These are phyloP conservation scores for Solanum pinnatisectum DNA, from an alignment of 257 asterid species.

Conservation along the genomic window DNA sequence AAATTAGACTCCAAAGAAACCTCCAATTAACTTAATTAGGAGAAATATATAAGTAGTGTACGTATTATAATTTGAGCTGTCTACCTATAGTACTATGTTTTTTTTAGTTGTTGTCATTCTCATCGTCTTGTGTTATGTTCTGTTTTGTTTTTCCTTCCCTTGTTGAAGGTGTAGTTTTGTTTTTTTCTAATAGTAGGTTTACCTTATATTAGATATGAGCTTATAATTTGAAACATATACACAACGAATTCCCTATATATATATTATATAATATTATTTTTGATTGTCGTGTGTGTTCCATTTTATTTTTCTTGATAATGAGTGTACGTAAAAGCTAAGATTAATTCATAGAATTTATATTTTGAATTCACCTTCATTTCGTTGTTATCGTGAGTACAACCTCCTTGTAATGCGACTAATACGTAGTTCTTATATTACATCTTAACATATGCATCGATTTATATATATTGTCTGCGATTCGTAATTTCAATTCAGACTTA, in stretches of 20 bases:
- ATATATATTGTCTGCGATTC: neutral
- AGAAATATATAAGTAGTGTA: neutral
- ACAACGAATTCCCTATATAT: neutral
- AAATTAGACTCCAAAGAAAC: slow-evolving; percentile 44
- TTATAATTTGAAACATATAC: neutral
- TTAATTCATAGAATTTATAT: neutral
- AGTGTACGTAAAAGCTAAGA: neutral
- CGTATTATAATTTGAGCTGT: neutral
- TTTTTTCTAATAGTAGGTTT: no score
- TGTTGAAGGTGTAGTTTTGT: neutral
- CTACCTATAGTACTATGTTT: neutral
- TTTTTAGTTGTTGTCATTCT: neutral
- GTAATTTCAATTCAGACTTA: neutral
- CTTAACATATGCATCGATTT: no score
- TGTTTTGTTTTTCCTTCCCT: neutral
- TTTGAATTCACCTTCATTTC: no score
- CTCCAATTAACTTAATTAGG: neutral
- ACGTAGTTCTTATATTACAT: no score
- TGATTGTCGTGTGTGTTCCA: neutral
- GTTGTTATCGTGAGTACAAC: no score
- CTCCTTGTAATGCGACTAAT: no score
- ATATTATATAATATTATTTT: neutral
- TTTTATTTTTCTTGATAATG: neutral
- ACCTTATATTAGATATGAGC: neutral
- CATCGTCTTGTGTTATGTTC: neutral